Percentiles rank a stretch among this genome's conserved stretches.
Conservation (phyloP, 75 land plant genomes). For the Picea glauca region DNA sequence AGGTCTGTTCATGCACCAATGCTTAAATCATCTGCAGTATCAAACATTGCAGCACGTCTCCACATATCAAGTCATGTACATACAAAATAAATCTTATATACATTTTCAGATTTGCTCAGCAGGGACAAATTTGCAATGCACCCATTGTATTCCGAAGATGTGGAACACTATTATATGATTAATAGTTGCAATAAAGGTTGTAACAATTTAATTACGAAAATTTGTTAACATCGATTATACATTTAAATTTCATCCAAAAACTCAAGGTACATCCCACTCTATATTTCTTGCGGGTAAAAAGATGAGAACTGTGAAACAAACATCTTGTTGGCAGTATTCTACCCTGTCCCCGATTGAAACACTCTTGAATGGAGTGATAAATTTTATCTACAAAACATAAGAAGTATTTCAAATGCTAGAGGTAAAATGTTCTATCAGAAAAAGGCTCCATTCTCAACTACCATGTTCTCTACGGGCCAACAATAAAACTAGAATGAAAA, state of each 20-base stretch:
- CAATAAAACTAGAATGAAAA: not conserved
- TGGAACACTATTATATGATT: too few species aligned
- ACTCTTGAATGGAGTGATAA: not conserved
- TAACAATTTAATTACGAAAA: too few species aligned
- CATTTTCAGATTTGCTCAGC: too few species aligned
- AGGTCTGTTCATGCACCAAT: conserved; percentile 68
- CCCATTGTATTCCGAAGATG: too few species aligned
- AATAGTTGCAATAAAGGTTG: too few species aligned
- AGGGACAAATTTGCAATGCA: too few species aligned
- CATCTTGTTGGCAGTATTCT: not conserved
- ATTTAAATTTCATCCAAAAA: too few species aligned
- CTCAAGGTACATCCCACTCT: too few species aligned
- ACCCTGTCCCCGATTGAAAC: not conserved
- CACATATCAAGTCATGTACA: conserved; percentile 5
- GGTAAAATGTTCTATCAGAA: not conserved
- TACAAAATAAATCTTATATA: too few species aligned
- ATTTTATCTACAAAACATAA: conserved; percentile 6
- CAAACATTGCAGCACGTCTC: conserved; percentile 50
- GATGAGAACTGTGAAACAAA: not conserved
- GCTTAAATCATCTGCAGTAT: conserved; percentile 53
- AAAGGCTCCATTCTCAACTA: conserved; percentile 1
- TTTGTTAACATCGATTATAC: too few species aligned
- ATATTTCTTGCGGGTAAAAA: too few species aligned
- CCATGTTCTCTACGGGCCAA: not conserved
- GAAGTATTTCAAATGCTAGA: not conserved